Conservation (phyloP, 1,284 basidiomycete genomes). For the Kwoniella shivajii region DNA sequence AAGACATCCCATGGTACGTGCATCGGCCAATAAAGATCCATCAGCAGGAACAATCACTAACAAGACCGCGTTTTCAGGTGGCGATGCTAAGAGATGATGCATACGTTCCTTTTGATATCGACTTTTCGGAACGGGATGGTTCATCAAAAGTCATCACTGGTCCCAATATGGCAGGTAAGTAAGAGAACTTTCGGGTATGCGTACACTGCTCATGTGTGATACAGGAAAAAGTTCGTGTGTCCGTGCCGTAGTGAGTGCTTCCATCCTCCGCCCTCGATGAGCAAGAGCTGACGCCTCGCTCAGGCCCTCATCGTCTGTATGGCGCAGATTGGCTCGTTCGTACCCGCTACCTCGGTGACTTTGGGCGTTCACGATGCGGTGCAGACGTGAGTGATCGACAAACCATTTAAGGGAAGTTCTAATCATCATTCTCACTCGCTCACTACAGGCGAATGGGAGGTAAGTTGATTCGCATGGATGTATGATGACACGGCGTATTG, state of each 20-base stretch:
- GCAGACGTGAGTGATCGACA: conserved; percentile 72
- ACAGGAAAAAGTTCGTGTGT: conserved; percentile 52
- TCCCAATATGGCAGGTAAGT: conserved; percentile 58
- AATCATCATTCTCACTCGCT: no score
- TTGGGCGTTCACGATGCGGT: conserved; percentile 81
- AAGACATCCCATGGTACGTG: conserved; percentile 73
- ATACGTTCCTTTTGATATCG: conserved; percentile 66
- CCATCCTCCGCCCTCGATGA: no score
- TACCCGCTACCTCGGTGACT: conserved; percentile 69
- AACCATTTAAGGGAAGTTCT: no score
- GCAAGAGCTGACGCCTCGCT: background rate
- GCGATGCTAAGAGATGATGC: conserved; percentile 73
- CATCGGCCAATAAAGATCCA: conserved; percentile 58
- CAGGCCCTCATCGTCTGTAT: conserved; percentile 52
- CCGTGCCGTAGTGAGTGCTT: conserved; percentile 39
- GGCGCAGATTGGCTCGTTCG: conserved; percentile 61
- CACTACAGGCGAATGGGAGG: conserved; percentile 48
- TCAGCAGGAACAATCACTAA: background rate
- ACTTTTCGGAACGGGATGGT: conserved; percentile 55
- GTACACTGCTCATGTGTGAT: background rate
- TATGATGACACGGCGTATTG: background rate
- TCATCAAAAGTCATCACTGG: conserved; percentile 72
- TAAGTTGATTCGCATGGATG: conserved; percentile 10
- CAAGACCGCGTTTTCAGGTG: conserved; percentile 63
- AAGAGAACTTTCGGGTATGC: background rate